Conservation (phyloP, 306 rosid species). For the Quercus aquifolioides region DNA sequence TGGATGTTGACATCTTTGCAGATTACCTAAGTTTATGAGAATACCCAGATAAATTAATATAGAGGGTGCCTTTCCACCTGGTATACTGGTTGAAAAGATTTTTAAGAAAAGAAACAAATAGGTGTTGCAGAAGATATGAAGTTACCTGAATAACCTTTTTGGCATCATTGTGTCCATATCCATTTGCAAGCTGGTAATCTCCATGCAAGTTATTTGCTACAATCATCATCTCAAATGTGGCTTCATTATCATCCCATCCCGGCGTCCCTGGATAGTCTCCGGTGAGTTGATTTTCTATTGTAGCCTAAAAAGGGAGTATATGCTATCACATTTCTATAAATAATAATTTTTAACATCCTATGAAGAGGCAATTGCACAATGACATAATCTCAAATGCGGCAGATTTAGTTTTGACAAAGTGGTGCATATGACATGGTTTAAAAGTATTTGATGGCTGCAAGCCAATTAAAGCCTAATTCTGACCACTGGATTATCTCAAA, state of each 20-base stretch:
- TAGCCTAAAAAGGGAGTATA: conserved; percentile 47
- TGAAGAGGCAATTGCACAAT: neutral
- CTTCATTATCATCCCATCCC: conserved; percentile 86
- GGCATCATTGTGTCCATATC: conserved; percentile 62
- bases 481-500: neutral
- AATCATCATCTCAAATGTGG: conserved; percentile 72
- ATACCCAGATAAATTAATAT: neutral
- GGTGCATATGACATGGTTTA: neutral
- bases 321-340: conserved; percentile 16
- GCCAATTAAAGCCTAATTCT: neutral
- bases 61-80: neutral
- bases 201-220: conserved; percentile 65
- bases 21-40: neutral
- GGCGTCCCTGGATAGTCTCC: conserved; percentile 75
- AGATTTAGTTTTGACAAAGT: conserved; percentile 5
- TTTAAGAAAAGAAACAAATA: neutral
- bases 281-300: conserved; percentile 54
- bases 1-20: neutral
- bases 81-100: neutral
- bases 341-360: conserved; percentile 8
- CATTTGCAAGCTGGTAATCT: conserved; percentile 94
- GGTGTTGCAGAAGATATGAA: neutral
- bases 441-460: neutral
- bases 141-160: conserved; percentile 67
- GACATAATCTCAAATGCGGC: neutral